Evolutionary conservation across 805 yeast species (phyloP).

Genomic region (Yarrowia sp.): DNA sequence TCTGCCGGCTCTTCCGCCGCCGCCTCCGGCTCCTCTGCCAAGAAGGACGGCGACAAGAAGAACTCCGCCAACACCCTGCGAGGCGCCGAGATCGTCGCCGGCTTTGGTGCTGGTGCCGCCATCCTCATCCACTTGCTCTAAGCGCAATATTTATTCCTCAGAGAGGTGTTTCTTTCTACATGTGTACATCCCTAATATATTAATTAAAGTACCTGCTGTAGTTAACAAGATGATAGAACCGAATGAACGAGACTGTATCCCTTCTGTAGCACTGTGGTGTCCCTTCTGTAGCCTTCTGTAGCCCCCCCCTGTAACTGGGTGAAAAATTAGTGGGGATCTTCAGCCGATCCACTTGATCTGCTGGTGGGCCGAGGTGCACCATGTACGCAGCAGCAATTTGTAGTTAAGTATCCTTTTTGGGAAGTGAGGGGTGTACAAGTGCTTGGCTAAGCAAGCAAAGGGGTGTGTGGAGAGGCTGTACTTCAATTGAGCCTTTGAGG

Average conservation of each 20-base stretch:
- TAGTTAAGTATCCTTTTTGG: not conserved
- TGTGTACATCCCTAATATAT: conserved; percentile 39
- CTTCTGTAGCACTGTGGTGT: too few species aligned
- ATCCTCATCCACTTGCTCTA: conserved; percentile 39
- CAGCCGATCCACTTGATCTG: conserved; percentile 12
- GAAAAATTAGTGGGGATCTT: not conserved
- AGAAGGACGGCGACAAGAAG: conserved; percentile 20
- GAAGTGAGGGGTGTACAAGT: not conserved
- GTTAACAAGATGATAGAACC: too few species aligned
- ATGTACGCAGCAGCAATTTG: not conserved
- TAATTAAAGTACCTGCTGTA: conserved; percentile 23
- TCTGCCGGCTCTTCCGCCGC: conserved; percentile 9
- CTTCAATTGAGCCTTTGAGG: too few species aligned
- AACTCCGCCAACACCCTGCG: conserved; percentile 24
- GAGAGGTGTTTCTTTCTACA: conserved; percentile 39
- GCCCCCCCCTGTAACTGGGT: too few species aligned
- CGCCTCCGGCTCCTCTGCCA: conserved; percentile 2
- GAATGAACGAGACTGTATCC: too few species aligned
- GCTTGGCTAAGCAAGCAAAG: not conserved
- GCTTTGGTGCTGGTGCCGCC: conserved; percentile 40
- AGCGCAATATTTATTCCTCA: conserved; percentile 38
- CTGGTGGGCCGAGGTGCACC: not conserved
- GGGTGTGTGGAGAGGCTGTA: not conserved
- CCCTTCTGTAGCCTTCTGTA: too few species aligned
- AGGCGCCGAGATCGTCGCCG: conserved; percentile 35